These are phyloP conservation scores for Cercospora sojina DNA, from an alignment of 2,329 filamentous ascomycete genomes.

Conservation along the genomic window DNA sequence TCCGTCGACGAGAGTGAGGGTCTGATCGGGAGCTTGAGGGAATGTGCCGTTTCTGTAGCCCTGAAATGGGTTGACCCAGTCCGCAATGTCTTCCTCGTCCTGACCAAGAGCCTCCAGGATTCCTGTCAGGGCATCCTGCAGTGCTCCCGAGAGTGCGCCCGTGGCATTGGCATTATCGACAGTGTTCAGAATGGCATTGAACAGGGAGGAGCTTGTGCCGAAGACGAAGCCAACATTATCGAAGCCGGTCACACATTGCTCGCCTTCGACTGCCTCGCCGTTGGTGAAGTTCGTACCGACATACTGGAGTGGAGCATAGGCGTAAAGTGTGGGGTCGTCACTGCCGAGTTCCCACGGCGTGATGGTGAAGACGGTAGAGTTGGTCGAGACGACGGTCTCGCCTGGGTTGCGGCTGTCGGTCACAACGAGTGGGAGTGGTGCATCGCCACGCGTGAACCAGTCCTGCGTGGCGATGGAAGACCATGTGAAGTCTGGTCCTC, in stretches of 20 bases:
- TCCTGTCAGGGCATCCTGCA: slow-evolving; percentile 53
- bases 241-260: slow-evolving; percentile 71
- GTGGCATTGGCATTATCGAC: slow-evolving; percentile 53
- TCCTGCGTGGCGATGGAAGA: slow-evolving; percentile 69
- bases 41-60: slow-evolving; percentile 62
- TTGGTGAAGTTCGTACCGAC: slow-evolving; percentile 70
- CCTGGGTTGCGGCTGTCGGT: slow-evolving; percentile 66
- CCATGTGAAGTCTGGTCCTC: slow-evolving; percentile 75
- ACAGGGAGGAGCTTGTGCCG: slow-evolving; percentile 81
- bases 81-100: slow-evolving; percentile 69
- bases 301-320: slow-evolving; percentile 69
- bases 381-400: slow-evolving; percentile 62
- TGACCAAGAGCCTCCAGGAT: slow-evolving; percentile 58
- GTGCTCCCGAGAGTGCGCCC: slow-evolving; percentile 35
- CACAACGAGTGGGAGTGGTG: slow-evolving; percentile 72
- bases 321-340: slow-evolving; percentile 70
- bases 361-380: slow-evolving; percentile 74
- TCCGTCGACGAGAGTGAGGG: slow-evolving; percentile 73
- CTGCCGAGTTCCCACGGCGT: slow-evolving; percentile 78
- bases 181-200: slow-evolving; percentile 72
- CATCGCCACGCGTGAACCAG: slow-evolving; percentile 62
- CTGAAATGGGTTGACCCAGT: slow-evolving; percentile 77
- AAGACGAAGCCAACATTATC: slow-evolving; percentile 82
- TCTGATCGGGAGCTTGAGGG: slow-evolving; percentile 51
- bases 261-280: slow-evolving; percentile 55